Evolutionary conservation across 441 rosid genomes (phyloP).

Genomic region (Erodium trifolium): DNA sequence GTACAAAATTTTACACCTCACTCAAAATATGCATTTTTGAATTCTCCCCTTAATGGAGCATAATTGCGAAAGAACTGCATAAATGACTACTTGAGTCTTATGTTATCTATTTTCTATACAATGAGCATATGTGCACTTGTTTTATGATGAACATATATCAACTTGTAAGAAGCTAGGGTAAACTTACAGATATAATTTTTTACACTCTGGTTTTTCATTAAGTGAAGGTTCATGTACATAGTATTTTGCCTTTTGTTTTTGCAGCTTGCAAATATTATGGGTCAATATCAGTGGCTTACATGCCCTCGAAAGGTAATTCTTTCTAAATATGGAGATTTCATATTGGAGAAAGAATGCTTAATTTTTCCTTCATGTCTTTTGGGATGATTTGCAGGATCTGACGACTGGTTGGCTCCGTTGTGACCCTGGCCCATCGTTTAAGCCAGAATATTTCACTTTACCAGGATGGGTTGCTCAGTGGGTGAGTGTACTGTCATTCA

Average conservation of each 20-base stretch:
- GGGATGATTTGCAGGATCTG: slow-evolving; percentile 48
- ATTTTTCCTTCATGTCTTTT: slow-evolving; percentile 10
- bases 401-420: slow-evolving; percentile 87
- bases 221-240: slow-evolving; percentile 7
- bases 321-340: slow-evolving; percentile 9
- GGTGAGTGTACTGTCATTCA: slow-evolving; percentile 37
- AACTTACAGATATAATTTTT: too few relatives aligned
- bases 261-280: slow-evolving; percentile 83
- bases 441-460: slow-evolving; percentile 46
- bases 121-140: too few relatives aligned
- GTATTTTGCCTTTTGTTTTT: slow-evolving; percentile 16
- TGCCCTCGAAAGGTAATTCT: slow-evolving; percentile 80
- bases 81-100: too few relatives aligned
- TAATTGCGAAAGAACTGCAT: too few relatives aligned
- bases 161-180: too few relatives aligned
- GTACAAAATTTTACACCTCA: too few relatives aligned
- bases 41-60: too few relatives aligned
- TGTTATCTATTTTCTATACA: too few relatives aligned
- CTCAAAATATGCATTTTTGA: too few relatives aligned
- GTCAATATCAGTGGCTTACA: slow-evolving; percentile 76
- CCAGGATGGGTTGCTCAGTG: slow-evolving; percentile 49
- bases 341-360: neutral
- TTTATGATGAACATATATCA: too few relatives aligned
- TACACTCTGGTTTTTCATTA: too few relatives aligned
- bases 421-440: slow-evolving; percentile 78